Conservation (phyloP, 208 protist genomes). For the Acanthamoeba quina region DNA sequence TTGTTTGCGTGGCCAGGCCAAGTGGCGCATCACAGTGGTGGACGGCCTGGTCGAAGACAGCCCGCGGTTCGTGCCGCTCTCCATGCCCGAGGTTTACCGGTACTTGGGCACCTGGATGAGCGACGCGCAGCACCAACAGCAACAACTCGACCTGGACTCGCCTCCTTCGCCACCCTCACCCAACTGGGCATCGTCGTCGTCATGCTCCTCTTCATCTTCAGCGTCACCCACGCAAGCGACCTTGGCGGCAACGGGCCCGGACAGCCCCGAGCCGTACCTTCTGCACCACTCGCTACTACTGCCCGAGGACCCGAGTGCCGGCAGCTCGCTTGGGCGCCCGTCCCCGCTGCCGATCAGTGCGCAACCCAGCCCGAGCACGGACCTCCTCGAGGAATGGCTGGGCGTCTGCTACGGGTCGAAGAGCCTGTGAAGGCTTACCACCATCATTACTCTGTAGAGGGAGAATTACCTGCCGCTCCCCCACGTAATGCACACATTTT, state of each 20-base stretch:
- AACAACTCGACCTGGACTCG: neutral
- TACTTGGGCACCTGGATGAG: slow-evolving; percentile 58
- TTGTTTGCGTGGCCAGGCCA: neutral
- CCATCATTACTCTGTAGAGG: neutral
- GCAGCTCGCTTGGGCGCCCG: neutral
- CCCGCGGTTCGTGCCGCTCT: slow-evolving; percentile 37
- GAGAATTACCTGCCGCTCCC: slow-evolving; percentile 48
- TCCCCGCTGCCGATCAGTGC: neutral
- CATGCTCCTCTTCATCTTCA: neutral
- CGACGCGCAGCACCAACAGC: neutral
- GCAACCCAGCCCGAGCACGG: neutral
- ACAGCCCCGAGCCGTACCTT: neutral
- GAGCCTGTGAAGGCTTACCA: neutral
- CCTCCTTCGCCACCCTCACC: neutral
- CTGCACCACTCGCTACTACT: neutral
- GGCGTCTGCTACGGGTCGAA: neutral
- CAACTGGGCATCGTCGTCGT: neutral
- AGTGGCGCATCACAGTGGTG: slow-evolving; percentile 53
- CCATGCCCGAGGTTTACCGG: slow-evolving; percentile 67
- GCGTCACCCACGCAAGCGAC: neutral
- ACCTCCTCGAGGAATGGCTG: slow-evolving; percentile 4
- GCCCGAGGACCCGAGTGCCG: neutral
- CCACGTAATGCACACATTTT: neutral
- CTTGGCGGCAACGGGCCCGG: too few relatives aligned
- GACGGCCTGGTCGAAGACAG: slow-evolving; percentile 22